These are phyloP conservation scores for Tagetes patula DNA, from an alignment of 129 eudicot species.

Conservation along the genomic window DNA sequence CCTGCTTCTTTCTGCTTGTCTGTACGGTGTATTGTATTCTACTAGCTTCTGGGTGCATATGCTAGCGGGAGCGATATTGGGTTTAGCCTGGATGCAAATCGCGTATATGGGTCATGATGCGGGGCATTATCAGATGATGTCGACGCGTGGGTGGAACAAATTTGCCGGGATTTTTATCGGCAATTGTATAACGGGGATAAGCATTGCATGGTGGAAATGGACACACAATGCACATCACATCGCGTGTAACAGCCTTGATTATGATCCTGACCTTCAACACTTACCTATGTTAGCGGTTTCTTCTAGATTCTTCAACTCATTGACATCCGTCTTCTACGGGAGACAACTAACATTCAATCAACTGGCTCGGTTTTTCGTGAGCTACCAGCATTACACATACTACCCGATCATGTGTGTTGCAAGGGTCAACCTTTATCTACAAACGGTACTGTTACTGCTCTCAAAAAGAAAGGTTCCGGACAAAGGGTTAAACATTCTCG, in stretches of 20 bases:
- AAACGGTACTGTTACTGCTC: conserved; percentile 25
- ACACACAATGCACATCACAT: conserved; percentile 44
- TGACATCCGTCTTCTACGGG: conserved; percentile 38
- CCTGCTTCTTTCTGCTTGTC: conserved; percentile 28
- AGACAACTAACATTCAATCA: conserved; percentile 29
- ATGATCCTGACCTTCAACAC: conserved; percentile 43
- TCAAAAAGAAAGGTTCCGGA: conserved; percentile 35
- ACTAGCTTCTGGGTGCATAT: conserved; percentile 35
- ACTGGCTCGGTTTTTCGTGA: conserved; percentile 33
- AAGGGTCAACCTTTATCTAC: conserved; percentile 39
- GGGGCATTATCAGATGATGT: conserved; percentile 45
- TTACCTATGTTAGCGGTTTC: conserved; percentile 39
- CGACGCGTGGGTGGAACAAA: conserved; percentile 45
- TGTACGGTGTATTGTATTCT: conserved; percentile 37
- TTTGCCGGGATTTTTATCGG: conserved; percentile 43
- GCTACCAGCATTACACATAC: conserved; percentile 40
- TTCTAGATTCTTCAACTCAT: conserved; percentile 21
- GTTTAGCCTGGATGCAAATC: conserved; percentile 42
- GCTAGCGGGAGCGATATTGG: conserved; percentile 32
- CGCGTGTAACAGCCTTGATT: conserved; percentile 45
- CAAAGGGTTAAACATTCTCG: conserved; percentile 31
- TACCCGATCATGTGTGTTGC: conserved; percentile 51
- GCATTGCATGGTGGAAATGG: conserved; percentile 52
- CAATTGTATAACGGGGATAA: conserved; percentile 39
- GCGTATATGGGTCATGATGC: conserved; percentile 44